Conservation (phyloP, 2,329 filamentous ascomycete genomes). For the Xylogone sp. region DNA sequence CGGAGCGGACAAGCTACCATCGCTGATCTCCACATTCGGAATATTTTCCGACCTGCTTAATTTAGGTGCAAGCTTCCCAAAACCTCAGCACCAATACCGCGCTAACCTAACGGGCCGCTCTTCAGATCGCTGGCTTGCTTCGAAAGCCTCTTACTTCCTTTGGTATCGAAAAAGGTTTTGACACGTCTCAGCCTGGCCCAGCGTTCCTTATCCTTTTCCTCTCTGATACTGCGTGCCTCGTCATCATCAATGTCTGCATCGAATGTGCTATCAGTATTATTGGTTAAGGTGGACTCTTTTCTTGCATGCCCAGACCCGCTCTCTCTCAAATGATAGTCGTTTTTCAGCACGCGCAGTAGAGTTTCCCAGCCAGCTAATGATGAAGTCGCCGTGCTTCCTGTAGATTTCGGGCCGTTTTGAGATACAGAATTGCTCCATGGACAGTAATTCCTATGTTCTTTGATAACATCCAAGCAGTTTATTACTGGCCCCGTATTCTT, state of each 20-base stretch:
- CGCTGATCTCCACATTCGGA: neutral
- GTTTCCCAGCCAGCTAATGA: constrained; percentile 50
- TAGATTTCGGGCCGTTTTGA: constrained; percentile 46
- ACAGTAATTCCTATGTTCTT: constrained; percentile 79
- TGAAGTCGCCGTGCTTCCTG: constrained; percentile 24
- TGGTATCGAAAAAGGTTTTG: constrained; percentile 68
- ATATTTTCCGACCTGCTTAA: neutral
- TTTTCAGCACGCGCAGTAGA: constrained; percentile 50
- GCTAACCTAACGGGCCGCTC: neutral
- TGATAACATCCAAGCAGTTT: constrained; percentile 63
- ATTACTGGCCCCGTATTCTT: constrained; percentile 55
- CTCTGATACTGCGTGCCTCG: constrained; percentile 38
- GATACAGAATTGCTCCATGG: constrained; percentile 68
- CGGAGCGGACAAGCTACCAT: neutral
- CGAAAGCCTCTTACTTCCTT: constrained; percentile 48
- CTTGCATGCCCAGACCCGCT: constrained; percentile 5
- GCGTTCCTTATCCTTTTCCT: constrained; percentile 65
- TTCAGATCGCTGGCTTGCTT: neutral
- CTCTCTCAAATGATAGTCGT: constrained; percentile 40
- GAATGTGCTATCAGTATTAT: neutral
- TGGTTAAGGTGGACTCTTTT: neutral
- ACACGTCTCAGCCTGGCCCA: constrained; percentile 69
- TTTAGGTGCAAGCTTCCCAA: neutral
- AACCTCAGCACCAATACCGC: neutral
- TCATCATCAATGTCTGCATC: constrained; percentile 23